phyloP scores from a whole-genome alignment of 2,329 filamentous ascomycete species.

The Cytospora mali region DNA sequence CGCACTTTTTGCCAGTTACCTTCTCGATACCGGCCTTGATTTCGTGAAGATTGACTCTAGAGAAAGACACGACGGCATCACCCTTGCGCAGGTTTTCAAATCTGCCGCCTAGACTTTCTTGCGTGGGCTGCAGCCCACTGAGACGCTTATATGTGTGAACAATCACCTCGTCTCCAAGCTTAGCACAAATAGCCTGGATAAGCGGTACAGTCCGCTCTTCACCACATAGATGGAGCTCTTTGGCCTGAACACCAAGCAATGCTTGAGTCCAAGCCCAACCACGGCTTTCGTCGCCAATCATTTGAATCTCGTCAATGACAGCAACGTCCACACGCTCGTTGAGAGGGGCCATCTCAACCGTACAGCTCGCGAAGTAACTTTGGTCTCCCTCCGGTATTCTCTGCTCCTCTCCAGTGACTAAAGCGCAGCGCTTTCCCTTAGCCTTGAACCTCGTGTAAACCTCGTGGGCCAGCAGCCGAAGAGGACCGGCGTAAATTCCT shows the following conservation, averaged over 20 bases:
- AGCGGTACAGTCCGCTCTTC: slow-evolving; percentile 81
- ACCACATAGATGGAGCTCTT: slow-evolving; percentile 91
- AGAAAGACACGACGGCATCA: slow-evolving; percentile 88
- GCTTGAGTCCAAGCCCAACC: slow-evolving; percentile 96
- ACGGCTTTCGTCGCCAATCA: slow-evolving; percentile 79
- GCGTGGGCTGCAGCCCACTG: slow-evolving; percentile 72
- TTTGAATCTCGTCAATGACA: slow-evolving; percentile 98
- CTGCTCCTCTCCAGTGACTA: slow-evolving; percentile 91
- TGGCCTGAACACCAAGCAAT: slow-evolving; percentile 80
- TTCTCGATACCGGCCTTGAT: slow-evolving; percentile 79
- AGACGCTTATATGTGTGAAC: slow-evolving; percentile 84
- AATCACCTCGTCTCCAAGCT: slow-evolving; percentile 78
- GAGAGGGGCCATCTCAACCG: slow-evolving; percentile 82
- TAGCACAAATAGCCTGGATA: slow-evolving; percentile 74
- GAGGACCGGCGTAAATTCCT: slow-evolving; percentile 88
- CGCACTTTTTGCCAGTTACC: slow-evolving; percentile 75
- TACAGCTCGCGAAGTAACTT: slow-evolving; percentile 75
- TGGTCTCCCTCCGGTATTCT: slow-evolving; percentile 64
- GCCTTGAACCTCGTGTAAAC: slow-evolving; percentile 86
- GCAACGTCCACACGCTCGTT: slow-evolving; percentile 73
- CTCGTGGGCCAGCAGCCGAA: slow-evolving; percentile 88
- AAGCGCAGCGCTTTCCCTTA: slow-evolving; percentile 73
- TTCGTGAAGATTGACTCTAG: slow-evolving; percentile 76
- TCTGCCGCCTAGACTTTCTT: slow-evolving; percentile 62
- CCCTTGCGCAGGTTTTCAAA: slow-evolving; percentile 77